phyloP scores from a whole-genome alignment of 805 yeast genomes.

The Lipomyces mesembrius region DNA sequence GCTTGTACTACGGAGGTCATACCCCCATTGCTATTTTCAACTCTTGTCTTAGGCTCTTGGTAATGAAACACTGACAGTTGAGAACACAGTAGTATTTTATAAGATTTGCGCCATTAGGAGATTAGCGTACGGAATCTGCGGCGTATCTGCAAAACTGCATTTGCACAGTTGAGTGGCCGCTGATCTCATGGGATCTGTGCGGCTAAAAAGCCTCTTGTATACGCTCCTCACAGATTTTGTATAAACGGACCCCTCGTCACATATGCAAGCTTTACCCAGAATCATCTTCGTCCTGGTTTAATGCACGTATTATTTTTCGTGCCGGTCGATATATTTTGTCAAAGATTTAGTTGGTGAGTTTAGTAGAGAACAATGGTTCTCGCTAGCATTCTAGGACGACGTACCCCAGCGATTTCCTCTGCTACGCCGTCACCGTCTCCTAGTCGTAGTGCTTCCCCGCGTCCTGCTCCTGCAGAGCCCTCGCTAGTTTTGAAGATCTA shows the following conservation, averaged over 20 bases:
- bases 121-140: no score
- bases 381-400: neutral
- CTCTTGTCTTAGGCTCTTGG: no score
- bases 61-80: no score
- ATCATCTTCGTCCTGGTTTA: neutral
- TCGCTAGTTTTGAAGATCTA: conserved; percentile 17
- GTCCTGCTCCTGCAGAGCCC: conserved; percentile 16
- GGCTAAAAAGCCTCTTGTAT: no score
- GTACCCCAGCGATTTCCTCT: neutral
- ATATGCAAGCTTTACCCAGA: neutral
- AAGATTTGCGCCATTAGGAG: no score
- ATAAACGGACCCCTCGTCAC: no score
- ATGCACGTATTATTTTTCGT: neutral
- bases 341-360: neutral
- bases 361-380: neutral
- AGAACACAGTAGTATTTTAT: no score
- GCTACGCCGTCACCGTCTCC: neutral
- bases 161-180: no score
- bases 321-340: neutral
- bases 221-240: neutral
- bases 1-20: no score
- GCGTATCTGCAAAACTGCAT: no score
- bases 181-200: neutral
- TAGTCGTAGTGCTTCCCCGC: conserved; percentile 15
- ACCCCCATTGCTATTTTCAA: no score